phyloP scores from a whole-genome alignment of 169 alveolate genomes.

The Plasmodium fragile region DNA sequence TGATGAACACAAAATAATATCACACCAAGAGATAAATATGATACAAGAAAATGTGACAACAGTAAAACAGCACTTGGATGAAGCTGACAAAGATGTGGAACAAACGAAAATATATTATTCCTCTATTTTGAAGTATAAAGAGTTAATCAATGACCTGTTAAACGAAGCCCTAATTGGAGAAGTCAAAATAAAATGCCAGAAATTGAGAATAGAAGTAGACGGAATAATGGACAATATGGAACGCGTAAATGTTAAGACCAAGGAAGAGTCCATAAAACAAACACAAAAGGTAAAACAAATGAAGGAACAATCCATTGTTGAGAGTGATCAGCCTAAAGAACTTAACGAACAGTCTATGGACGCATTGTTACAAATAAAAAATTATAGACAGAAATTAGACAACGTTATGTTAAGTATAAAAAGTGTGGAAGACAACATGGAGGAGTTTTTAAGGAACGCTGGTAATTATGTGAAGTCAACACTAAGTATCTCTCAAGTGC shows the following conservation, averaged over 20 bases:
- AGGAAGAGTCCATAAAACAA: constrained; percentile 8
- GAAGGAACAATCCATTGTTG: neutral
- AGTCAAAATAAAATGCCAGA: neutral
- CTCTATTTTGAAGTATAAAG: neutral
- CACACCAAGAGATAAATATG: neutral
- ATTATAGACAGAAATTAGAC: constrained; percentile 6
- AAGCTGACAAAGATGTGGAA: neutral
- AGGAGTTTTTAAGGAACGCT: neutral
- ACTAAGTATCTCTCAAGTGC: neutral
- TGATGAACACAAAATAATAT: neutral
- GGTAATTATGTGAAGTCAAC: neutral
- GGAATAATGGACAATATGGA: neutral
- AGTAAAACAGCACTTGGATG: neutral
- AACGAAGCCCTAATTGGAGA: neutral
- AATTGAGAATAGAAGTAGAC: neutral
- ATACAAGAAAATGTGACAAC: neutral
- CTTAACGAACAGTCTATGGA: neutral
- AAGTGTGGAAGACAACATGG: neutral
- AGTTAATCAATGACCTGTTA: neutral
- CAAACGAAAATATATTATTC: neutral
- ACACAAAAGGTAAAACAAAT: constrained; percentile 3
- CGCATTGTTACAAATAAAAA: neutral
- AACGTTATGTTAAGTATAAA: constrained; percentile 10
- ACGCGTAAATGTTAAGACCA: neutral
- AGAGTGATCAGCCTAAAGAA: neutral